Evolutionary conservation across 2,329 filamentous ascomycete genomes (phyloP).

Genomic region (Aspergillus sp.): DNA sequence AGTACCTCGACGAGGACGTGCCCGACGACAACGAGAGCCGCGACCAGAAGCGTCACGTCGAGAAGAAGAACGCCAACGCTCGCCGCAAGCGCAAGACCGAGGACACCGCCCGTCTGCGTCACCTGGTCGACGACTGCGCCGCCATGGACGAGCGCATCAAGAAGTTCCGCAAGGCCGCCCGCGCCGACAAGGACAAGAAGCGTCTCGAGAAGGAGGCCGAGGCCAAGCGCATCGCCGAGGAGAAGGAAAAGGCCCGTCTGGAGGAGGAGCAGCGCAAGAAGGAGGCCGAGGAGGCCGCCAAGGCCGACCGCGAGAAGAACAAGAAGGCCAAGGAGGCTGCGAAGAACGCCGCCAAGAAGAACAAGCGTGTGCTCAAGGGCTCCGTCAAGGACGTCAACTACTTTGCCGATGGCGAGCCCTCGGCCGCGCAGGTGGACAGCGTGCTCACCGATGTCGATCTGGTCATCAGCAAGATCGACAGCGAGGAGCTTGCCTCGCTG

Average conservation of each 20-base stretch:
- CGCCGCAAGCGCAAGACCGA: constrained; percentile 99
- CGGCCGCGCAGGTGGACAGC: constrained; percentile 74
- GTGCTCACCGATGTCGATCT: constrained; percentile 84
- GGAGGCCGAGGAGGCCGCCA: constrained; percentile 83
- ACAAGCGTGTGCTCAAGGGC: constrained; percentile 93
- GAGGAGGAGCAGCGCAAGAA: constrained; percentile 77
- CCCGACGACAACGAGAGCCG: constrained; percentile 98
- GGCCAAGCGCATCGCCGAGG: constrained; percentile 81
- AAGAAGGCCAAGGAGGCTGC: constrained; percentile 99
- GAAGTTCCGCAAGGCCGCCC: constrained; percentile 89
- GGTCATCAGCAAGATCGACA: constrained; percentile 82
- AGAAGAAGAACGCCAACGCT: constrained; percentile 96
- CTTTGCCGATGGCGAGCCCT: constrained; percentile 72
- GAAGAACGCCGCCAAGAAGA: constrained; percentile 99
- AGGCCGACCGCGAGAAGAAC: constrained; percentile 73
- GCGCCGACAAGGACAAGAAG: constrained; percentile 96
- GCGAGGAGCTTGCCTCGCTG: constrained; percentile 83
- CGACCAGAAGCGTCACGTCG: constrained; percentile 96
- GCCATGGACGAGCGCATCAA: constrained; percentile 93
- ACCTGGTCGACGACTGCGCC: constrained; percentile 83
- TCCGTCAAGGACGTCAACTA: constrained; percentile 98
- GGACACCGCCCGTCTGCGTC: constrained; percentile 86
- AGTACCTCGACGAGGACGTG: constrained; percentile 98
- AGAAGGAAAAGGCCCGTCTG: constrained; percentile 77
- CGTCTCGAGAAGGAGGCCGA: constrained; percentile 85